Percentiles rank a stretch among this genome's conserved stretches.
These are phyloP conservation scores for Penicillium sp. DNA, from an alignment of 2,329 filamentous ascomycete species.

Conservation along the genomic window DNA sequence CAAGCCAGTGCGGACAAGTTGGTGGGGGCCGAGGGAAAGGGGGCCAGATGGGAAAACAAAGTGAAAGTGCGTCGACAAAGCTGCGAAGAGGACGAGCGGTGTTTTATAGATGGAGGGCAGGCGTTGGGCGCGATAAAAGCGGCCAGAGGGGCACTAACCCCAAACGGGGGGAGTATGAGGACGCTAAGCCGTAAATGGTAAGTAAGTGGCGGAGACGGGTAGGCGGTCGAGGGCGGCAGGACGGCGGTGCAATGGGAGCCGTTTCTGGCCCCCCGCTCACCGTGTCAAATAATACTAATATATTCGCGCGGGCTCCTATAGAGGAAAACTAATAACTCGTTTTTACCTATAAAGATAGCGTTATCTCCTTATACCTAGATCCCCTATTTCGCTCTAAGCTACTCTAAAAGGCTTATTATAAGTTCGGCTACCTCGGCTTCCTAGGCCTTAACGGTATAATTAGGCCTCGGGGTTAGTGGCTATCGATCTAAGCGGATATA, in stretches of 20 bases:
- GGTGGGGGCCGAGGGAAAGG: slow-evolving; percentile 5
- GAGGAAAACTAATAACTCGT: too few relatives aligned
- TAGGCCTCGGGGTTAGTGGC: too few relatives aligned
- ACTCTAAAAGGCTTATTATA: too few relatives aligned
- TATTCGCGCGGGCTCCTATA: too few relatives aligned
- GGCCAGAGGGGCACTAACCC: slow-evolving; percentile 15
- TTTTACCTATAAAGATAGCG: too few relatives aligned
- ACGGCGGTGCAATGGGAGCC: slow-evolving; percentile 14
- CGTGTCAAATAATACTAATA: neutral
- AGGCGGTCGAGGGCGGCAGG: slow-evolving; percentile 17
- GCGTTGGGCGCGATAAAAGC: slow-evolving; percentile 13
- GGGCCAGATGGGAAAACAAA: slow-evolving; percentile 12
- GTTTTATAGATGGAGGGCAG: slow-evolving; percentile 23
- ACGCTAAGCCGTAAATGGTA: too few relatives aligned
- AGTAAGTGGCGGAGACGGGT: slow-evolving; percentile 4
- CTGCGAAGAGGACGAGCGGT: slow-evolving; percentile 14
- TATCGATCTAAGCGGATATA: too few relatives aligned
- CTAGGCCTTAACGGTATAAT: too few relatives aligned
- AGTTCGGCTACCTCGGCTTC: too few relatives aligned
- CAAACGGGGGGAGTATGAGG: slow-evolving; percentile 7
- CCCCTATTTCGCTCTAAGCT: too few relatives aligned
- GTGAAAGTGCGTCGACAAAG: slow-evolving; percentile 20
- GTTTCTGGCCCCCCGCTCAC: slow-evolving; percentile 19
- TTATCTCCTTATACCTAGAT: too few relatives aligned
- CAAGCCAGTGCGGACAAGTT: neutral